Percentiles rank a stretch among this genome's conserved stretches.
Evolutionary conservation across 257 asterid genomes (phyloP).

Genomic region (Solanum gandarillasii): DNA sequence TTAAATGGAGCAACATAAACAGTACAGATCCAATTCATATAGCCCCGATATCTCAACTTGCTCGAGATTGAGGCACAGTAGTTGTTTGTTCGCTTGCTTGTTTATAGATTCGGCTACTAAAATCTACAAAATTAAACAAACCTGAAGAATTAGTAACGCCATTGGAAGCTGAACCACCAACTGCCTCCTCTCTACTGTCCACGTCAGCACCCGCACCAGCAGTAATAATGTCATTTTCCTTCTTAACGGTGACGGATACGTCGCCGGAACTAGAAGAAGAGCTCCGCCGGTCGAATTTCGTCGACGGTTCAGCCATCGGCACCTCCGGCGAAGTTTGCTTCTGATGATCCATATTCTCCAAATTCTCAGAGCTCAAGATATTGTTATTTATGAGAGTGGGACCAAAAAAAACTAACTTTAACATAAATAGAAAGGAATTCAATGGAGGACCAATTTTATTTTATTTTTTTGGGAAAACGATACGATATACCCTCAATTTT

Average conservation of each 20-base stretch:
- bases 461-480: background rate
- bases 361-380: background rate
- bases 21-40: background rate
- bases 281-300: slow-evolving; percentile 17
- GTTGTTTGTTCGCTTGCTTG: background rate
- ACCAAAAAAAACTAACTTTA: background rate
- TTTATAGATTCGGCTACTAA: background rate
- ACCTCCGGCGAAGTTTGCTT: background rate
- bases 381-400: background rate
- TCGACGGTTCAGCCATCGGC: slow-evolving; percentile 23
- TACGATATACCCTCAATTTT: too few species aligned
- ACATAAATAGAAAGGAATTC: background rate
- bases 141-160: slow-evolving; percentile 31
- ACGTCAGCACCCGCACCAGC: background rate
- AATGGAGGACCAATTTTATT: background rate
- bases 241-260: slow-evolving; percentile 30
- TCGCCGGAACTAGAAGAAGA: slow-evolving; percentile 42
- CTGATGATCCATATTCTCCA: background rate
- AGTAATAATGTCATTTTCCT: slow-evolving; percentile 13
- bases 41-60: background rate
- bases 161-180: background rate
- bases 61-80: background rate
- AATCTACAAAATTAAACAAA: slow-evolving; percentile 10
- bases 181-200: background rate
- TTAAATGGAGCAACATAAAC: background rate